Conservation (phyloP, 2,329 filamentous ascomycete genomes). For the Diaporthe australafricana region DNA sequence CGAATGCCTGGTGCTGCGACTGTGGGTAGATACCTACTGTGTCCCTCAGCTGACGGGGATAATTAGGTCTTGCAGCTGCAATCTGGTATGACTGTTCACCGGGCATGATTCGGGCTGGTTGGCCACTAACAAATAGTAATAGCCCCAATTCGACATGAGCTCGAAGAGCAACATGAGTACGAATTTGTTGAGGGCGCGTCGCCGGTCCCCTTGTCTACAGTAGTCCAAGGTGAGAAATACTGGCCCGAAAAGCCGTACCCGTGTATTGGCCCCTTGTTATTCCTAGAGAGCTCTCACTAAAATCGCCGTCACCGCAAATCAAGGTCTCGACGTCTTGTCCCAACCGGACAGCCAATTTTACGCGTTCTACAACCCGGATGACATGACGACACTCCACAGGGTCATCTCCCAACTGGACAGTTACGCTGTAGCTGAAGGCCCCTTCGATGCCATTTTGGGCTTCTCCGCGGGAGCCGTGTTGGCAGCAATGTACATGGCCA, state of each 20-base stretch:
- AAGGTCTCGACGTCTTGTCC: neutral
- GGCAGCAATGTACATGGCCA: neutral
- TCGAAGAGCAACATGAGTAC: neutral
- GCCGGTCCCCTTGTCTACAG: neutral
- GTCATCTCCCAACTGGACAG: neutral
- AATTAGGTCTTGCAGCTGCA: neutral
- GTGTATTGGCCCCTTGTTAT: too few relatives aligned
- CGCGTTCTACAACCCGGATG: neutral
- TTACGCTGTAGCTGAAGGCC: neutral
- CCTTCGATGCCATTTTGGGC: neutral
- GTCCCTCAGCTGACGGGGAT: neutral
- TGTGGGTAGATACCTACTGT: too few relatives aligned
- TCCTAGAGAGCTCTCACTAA: too few relatives aligned
- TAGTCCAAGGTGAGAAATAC: neutral
- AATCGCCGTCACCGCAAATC: neutral
- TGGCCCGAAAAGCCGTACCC: neutral
- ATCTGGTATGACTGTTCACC: neutral
- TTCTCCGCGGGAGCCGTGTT: neutral
- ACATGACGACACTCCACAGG: neutral
- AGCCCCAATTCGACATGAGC: neutral
- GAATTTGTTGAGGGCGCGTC: neutral
- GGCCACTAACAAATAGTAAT: too few relatives aligned
- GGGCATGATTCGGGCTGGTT: neutral
- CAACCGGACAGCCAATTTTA: neutral
- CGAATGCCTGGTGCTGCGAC: neutral